Conservation (phyloP, 352 stramenopile genomes). For the Phytophthora sojae region DNA sequence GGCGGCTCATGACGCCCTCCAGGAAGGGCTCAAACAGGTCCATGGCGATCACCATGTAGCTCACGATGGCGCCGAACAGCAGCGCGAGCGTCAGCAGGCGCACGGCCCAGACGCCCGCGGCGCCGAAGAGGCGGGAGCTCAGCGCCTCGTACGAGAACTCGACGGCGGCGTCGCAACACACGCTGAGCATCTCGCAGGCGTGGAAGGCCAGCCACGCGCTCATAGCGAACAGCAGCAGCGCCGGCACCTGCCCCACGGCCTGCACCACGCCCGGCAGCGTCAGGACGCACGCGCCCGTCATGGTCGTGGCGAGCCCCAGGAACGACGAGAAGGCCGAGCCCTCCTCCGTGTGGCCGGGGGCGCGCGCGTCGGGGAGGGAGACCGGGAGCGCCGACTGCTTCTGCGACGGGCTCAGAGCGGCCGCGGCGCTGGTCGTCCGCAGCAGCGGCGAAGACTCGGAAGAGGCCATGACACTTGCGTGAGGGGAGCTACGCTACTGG, state of each 20-base stretch:
- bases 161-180: constrained; percentile 66
- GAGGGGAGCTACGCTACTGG: not conserved
- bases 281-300: constrained; percentile 86
- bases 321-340: constrained; percentile 79
- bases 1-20: constrained; percentile 58
- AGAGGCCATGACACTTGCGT: constrained; percentile 23
- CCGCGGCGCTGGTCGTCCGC: constrained; percentile 36
- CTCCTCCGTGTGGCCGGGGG: constrained; percentile 48
- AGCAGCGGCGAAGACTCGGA: constrained; percentile 47
- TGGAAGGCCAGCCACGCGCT: constrained; percentile 71
- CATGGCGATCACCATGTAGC: constrained; percentile 88
- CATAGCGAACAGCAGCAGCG: constrained; percentile 60
- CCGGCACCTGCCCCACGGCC: constrained; percentile 59
- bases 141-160: constrained; percentile 86
- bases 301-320: constrained; percentile 81
- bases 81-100: constrained; percentile 77
- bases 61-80: constrained; percentile 83
- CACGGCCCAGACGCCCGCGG: constrained; percentile 73
- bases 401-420: constrained; percentile 21
- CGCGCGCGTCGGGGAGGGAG: not conserved
- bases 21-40: constrained; percentile 87
- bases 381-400: constrained; percentile 19
- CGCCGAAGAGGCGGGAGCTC: constrained; percentile 76
- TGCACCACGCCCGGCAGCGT: constrained; percentile 73
- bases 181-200: constrained; percentile 78